phyloP scores from a whole-genome alignment of 2,329 filamentous ascomycete genomes.

The Diaporthe ilicicola region DNA sequence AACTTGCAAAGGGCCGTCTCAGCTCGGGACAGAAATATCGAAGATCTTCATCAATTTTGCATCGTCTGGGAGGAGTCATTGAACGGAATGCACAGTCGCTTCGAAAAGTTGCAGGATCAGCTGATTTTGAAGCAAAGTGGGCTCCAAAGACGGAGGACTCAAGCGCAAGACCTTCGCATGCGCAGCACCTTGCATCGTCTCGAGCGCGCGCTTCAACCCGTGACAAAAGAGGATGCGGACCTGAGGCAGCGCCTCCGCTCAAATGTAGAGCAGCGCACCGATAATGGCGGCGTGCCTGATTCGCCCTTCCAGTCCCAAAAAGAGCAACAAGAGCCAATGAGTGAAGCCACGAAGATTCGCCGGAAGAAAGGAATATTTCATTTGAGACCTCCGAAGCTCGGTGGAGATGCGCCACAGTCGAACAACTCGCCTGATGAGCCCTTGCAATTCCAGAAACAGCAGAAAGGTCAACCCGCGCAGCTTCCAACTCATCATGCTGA shows the following conservation, averaged over 20 bases:
- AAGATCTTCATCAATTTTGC: too few species aligned
- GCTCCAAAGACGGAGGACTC: too few species aligned
- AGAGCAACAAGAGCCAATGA: too few species aligned
- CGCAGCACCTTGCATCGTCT: background rate
- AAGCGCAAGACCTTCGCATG: background rate
- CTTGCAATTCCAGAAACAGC: background rate
- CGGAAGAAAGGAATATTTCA: background rate
- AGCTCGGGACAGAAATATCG: background rate
- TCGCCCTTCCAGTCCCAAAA: background rate
- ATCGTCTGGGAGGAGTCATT: background rate
- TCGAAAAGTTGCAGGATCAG: background rate
- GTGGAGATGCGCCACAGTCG: accelerated
- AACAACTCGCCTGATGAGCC: too few species aligned
- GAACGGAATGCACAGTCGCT: background rate
- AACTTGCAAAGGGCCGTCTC: background rate
- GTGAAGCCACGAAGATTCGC: background rate
- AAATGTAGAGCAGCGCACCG: background rate
- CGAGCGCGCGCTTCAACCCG: background rate
- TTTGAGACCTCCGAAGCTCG: background rate
- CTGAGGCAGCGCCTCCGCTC: background rate
- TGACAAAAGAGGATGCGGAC: background rate
- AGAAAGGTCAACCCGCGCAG: too few species aligned
- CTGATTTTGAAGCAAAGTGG: background rate
- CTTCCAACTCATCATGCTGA: background rate
- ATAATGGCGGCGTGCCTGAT: background rate